Conservation (phyloP, 2,329 filamentous ascomycete species). For the Pseudogymnoascus sp. region DNA sequence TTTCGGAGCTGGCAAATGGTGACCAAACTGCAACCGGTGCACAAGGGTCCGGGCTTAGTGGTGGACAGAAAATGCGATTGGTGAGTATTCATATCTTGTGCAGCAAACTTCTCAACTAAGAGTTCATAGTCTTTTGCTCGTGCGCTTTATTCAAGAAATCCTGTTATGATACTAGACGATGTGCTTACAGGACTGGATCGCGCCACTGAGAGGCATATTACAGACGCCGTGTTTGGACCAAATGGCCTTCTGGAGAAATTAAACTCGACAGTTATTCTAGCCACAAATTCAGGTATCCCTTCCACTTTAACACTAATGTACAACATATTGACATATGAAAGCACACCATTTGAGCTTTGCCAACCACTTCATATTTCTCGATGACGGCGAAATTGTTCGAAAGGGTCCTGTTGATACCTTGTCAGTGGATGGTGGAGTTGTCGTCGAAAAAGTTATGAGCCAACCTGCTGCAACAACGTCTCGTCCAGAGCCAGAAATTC, state of each 20-base stretch:
- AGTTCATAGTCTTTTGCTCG: slow-evolving; percentile 19
- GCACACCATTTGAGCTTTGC: slow-evolving; percentile 17
- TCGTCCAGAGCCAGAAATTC: background rate
- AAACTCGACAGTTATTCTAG: slow-evolving; percentile 32
- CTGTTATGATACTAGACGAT: slow-evolving; percentile 21
- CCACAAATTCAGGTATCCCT: slow-evolving; percentile 25
- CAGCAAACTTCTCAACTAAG: background rate
- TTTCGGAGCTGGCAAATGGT: slow-evolving; percentile 23
- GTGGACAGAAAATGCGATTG: slow-evolving; percentile 17
- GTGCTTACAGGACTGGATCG: slow-evolving; percentile 22
- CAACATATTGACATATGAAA: background rate
- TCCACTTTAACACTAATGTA: background rate
- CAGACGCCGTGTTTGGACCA: slow-evolving; percentile 15
- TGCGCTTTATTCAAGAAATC: slow-evolving; percentile 20
- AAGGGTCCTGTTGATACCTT: background rate
- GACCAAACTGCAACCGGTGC: slow-evolving; percentile 25
- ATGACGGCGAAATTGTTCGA: background rate
- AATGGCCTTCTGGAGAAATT: slow-evolving; percentile 18
- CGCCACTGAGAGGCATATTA: slow-evolving; percentile 17
- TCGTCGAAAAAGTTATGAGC: background rate
- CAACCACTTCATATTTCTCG: slow-evolving; percentile 14
- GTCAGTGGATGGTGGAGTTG: background rate
- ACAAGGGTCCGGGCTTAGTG: slow-evolving; percentile 25
- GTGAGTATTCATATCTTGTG: background rate
- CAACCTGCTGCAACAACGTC: background rate